Conservation (phyloP, 176 grass and related monocot species). For the Phyllostachys edulis region DNA sequence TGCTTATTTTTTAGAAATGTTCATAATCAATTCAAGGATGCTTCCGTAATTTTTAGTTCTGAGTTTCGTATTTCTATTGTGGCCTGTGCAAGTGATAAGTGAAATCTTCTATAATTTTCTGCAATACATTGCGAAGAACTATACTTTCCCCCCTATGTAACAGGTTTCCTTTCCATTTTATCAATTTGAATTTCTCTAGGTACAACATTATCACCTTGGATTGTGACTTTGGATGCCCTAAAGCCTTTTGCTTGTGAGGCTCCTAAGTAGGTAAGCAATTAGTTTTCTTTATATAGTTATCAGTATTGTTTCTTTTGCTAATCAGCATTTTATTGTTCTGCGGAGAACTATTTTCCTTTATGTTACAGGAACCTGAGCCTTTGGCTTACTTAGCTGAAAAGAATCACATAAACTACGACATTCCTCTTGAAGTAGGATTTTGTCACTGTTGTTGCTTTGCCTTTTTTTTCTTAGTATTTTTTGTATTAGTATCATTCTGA, state of each 20-base stretch:
- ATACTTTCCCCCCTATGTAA: not conserved
- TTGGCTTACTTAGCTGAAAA: slow-evolving; percentile 83
- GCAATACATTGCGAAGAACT: not conserved
- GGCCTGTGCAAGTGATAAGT: too few species aligned
- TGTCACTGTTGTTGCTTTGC: not conserved
- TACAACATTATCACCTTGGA: slow-evolving; percentile 93
- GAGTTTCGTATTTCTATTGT: too few species aligned
- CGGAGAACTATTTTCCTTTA: slow-evolving; percentile 27
- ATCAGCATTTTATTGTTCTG: slow-evolving; percentile 7
- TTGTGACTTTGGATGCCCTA: slow-evolving; percentile 95
- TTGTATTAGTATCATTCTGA: not conserved
- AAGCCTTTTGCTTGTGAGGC: slow-evolving; percentile 86
- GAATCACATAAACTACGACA: slow-evolving; percentile 82
- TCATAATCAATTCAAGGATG: not conserved
- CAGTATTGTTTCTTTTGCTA: not conserved
- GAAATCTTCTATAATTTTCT: not conserved
- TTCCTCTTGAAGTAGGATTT: slow-evolving; percentile 77
- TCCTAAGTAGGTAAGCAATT: slow-evolving; percentile 72
- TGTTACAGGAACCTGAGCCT: slow-evolving; percentile 76
- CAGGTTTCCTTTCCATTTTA: not conserved
- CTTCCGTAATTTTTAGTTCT: not conserved
- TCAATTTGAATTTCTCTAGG: slow-evolving; percentile 44
- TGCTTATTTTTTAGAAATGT: not conserved
- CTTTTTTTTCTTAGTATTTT: not conserved
- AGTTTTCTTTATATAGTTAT: not conserved